A percentile compares a stretch with the other conserved stretches of the same genome.
phyloP scores from a whole-genome alignment of 1,284 basidiomycete genomes.

The Cryptococcus neoformans region DNA sequence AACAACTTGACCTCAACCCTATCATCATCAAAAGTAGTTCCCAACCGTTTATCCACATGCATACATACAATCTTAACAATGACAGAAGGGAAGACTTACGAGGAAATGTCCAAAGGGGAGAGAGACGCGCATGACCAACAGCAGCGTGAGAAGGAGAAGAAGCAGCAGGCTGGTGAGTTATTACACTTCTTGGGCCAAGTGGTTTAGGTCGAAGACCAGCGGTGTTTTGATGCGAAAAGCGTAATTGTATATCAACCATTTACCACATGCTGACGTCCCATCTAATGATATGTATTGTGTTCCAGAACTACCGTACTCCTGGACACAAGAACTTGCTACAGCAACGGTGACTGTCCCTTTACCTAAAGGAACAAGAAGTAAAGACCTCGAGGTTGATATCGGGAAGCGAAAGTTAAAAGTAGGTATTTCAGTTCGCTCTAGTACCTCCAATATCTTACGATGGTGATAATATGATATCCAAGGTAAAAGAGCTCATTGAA shows the following conservation, averaged over 20 bases:
- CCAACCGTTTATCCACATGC: background rate
- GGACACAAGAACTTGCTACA: constrained; percentile 87
- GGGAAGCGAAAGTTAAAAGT: constrained; percentile 73
- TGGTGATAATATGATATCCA: background rate
- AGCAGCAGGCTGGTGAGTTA: constrained; percentile 79
- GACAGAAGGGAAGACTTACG: constrained; percentile 50
- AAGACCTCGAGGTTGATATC: constrained; percentile 71
- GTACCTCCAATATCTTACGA: background rate
- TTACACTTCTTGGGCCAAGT: background rate
- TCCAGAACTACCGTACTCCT: constrained; percentile 81
- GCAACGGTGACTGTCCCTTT: constrained; percentile 81
- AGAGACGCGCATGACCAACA: constrained; percentile 66
- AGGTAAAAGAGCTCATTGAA: background rate
- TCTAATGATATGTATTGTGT: too few relatives aligned
- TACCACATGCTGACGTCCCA: too few relatives aligned
- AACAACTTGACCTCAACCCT: background rate
- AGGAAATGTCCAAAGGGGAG: constrained; percentile 74
- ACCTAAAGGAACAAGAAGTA: constrained; percentile 78
- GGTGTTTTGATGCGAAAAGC: too few relatives aligned
- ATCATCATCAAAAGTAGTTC: background rate
- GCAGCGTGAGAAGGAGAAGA: constrained; percentile 65
- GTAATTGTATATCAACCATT: too few relatives aligned
- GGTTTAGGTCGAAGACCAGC: too few relatives aligned
- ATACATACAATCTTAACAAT: background rate
- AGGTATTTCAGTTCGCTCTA: background rate